Evolutionary conservation across 2,329 filamentous ascomycete genomes (phyloP), one percentile per base, ranked within the genome.

Genomic region (Beauveria scarabaeidicola): DNA sequence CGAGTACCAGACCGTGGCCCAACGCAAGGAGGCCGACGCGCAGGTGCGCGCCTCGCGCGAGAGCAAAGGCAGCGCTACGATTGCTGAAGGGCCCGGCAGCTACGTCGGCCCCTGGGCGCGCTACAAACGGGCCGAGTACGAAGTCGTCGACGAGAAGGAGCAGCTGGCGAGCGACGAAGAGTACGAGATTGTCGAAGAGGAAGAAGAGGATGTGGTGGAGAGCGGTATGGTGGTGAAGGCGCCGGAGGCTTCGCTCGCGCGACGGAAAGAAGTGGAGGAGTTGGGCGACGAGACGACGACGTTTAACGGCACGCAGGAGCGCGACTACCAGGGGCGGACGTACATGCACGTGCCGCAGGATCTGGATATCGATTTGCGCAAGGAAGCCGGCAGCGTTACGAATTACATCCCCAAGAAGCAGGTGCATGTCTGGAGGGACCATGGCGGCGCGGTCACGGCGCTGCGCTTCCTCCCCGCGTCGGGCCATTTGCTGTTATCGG

Each of bases 311-410:
- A 81, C 82, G 44, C 80, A 89, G 69, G 79, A 94, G 74, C 88
- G 86, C 77, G 94, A 99, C 72, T 99, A 99, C 76, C 89, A 95
- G 72, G 94, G 94, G 52, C 82, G 94, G 64, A 96, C 93, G 38
- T 99, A 96, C 72, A 97, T 99, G 93, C 94, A 99, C 74, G 81
- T 97, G 50, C 94, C 94, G 3, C 91, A 91, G 72, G 92, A 96
- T 71, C 77, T 96, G 74, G 90, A 91, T 69, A 79, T 96, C 70
- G 89, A 96, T 70, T 78, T 99, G 66, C 83, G 81, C 64, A 95
- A 94, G 74, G 91, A 95, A 62, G 73, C 80, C 48, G 90, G 89
- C 67, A 91, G 87, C 69, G 74, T 84, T 69, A 92, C 92, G 70
- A 97, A 96, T 73, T 99, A 85, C 70, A 90, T 95, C 60, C 94